Evolutionary conservation across 495 filamentous ascomycete species (phyloP), one percentile per base, ranked within the genome.

Genomic region (Penicillium parvum): DNA sequence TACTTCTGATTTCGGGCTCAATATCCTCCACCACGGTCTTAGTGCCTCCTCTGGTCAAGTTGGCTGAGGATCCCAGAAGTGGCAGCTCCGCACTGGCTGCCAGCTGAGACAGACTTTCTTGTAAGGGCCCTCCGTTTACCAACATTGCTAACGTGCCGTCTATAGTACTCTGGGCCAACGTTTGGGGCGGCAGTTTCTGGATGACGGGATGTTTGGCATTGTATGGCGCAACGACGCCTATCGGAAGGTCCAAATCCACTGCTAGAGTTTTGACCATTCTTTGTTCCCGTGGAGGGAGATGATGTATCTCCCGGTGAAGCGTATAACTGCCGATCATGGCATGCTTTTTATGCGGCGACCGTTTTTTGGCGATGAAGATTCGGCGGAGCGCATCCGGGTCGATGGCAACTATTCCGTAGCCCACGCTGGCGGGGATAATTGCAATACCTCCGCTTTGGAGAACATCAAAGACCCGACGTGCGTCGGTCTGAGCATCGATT

Each of bases 11-110:
- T 17, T 64, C 62, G 8, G 47, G 42, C 32, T 64, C 57, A 12
- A 68, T 61, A 14, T 64, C 60, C 11, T 61, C 58, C 1, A 64
- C 52, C 0, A 34, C 17, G 4, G 34, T 29, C 35, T 65, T 65
- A 1, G 55, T 56, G n/a, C 62, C 60, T 23, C 32, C 45, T 2
- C 52, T 55, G 0, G 52, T 54, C 1, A 64, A 15, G 28, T 64
- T 64, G 5, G 58, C 60, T 7, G 60, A 64, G 0, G 60, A 61
- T 0, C 60, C 55, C 32, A 64, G 36, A 4, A 59, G 10, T 11
- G 47, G 39, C 7, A 57, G 38, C 15, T 40, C 42, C 12, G 40
- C 51, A 20, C 32, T 28, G 3, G 43, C 16, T 21, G 55, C 46
- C 23, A 61, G 37, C 17, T 38, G 47, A 7, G 49, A 51, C 2